phyloP scores from a whole-genome alignment of 176 grass and related monocot species.

The Poa annua region DNA sequence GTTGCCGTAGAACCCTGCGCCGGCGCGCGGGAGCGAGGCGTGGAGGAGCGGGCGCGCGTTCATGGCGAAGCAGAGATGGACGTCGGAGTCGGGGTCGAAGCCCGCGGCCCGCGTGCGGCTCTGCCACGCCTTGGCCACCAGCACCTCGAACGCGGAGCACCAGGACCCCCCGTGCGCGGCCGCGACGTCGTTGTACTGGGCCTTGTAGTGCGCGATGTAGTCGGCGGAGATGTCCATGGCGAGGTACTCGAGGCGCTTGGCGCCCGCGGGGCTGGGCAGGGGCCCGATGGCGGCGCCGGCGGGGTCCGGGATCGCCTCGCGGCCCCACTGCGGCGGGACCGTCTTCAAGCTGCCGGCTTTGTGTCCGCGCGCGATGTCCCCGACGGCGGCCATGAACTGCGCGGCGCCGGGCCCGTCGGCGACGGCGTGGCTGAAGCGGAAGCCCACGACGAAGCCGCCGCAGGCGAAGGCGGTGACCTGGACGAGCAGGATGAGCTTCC shows the following conservation, averaged over 20 bases:
- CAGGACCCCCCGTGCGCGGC: not conserved
- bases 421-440: conserved; percentile 63
- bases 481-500: conserved; percentile 50
- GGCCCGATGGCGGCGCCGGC: conserved; percentile 5
- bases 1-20: conserved; percentile 80
- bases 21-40: conserved; percentile 42
- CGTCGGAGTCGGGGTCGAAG: conserved; percentile 47
- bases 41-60: conserved; percentile 72
- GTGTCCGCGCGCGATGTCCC: not conserved
- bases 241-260: conserved; percentile 46
- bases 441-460: conserved; percentile 67
- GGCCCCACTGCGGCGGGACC: conserved; percentile 1
- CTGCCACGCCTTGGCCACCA: conserved; percentile 85
- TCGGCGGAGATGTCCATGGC: conserved; percentile 59
- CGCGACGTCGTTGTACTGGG: conserved; percentile 1
- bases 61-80: conserved; percentile 81
- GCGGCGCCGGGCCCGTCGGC: conserved; percentile 38
- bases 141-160: conserved; percentile 88
- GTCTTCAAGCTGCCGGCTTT: not conserved
- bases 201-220: conserved; percentile 60
- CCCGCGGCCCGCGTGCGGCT: conserved; percentile 64
- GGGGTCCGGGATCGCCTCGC: conserved; percentile 49
- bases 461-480: conserved; percentile 65
- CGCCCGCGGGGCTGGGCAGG: conserved; percentile 36
- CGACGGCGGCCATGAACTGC: conserved; percentile 34